Evolutionary conservation across 257 asterid genomes (phyloP), one percentile per base, ranked within the genome.

Genomic region (Solanum okadae): DNA sequence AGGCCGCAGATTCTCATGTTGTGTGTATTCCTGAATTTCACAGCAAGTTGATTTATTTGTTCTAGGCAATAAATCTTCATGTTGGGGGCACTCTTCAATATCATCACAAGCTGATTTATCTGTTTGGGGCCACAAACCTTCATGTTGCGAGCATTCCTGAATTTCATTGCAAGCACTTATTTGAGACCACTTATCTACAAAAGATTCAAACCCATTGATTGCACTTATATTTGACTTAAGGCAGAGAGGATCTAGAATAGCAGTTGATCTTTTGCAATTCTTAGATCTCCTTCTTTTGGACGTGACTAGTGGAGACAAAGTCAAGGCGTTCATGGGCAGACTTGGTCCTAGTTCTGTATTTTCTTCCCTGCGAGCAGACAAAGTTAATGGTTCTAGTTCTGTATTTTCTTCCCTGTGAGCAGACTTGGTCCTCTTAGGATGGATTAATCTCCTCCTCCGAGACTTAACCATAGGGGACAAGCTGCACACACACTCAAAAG

Each of bases 361-460:
- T 70, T 86, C 52, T 65, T 75, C 71, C 31, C 67, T 12, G 52
- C 20, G 1, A n/a, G 68, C 34, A 34, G 85, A 87, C 67, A 59
- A 59, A 59, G 67, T 33, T 59, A 87, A 25, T 29, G 70, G 68
- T 52, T 87, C 85, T 49, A 34, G 3, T 52, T 73, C 70, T 52
- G 73, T 15, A 38, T 18, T 49, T 70, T 86, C 52, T 65, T 75
- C 71, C 65, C 67, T 12, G 52, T 16, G 8, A 52, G 46, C 34
- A 34, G 76, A 87, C 46, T 52, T 35, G 44, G 75, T 46, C 85
- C 88, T 56, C 84, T 78, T 91, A 25, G 71, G 31, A 82, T 49
- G 31, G 86, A 82, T 20, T 49, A 89, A 90, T 88, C 92, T 90
- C 88, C 67, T 87, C 89, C 87, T 89, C 16, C 34, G 68, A 14